Evolutionary conservation across 768 basidiomycete genomes (phyloP).

Genomic region (Nidula microcarpa): DNA sequence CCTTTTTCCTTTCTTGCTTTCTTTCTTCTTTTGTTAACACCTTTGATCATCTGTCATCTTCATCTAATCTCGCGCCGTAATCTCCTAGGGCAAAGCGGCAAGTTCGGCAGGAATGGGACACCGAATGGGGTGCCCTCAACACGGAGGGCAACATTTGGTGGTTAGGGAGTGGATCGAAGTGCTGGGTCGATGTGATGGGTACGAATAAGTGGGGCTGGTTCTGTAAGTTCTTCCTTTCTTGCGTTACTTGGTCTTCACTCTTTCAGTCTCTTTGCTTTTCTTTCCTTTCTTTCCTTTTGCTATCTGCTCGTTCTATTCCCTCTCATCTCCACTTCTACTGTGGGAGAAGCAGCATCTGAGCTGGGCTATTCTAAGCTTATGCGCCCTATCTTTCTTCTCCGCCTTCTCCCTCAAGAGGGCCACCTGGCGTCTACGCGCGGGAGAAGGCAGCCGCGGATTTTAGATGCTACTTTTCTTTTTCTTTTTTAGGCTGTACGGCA

Average conservation of each 20-base stretch:
- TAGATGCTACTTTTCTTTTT: no score
- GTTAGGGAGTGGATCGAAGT: slow-evolving; percentile 54
- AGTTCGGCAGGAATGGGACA: slow-evolving; percentile 56
- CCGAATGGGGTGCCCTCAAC: slow-evolving; percentile 75
- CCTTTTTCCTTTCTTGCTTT: no score
- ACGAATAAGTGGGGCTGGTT: slow-evolving; percentile 66
- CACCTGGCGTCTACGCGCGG: no score
- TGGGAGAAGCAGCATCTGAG: no score
- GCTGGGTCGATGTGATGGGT: slow-evolving; percentile 88
- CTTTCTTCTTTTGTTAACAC: no score
- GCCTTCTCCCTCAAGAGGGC: no score
- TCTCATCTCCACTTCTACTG: no score
- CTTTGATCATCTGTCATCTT: no score
- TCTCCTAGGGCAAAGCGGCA: slow-evolving; percentile 44
- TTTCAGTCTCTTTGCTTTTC: slow-evolving; percentile 1
- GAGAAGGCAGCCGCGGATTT: no score
- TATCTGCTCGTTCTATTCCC: slow-evolving; percentile 1
- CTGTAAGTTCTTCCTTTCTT: slow-evolving; percentile 45
- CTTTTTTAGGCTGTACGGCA: no score
- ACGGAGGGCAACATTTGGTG: slow-evolving; percentile 89
- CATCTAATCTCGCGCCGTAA: neutral
- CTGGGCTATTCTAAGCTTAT: no score
- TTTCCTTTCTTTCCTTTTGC: neutral
- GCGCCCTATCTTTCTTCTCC: no score
- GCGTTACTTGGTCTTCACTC: neutral